A percentile compares a stretch with the other conserved stretches of the same genome.
Conservation (phyloP, 1,284 basidiomycete species). For the Gomphus bonarii region DNA sequence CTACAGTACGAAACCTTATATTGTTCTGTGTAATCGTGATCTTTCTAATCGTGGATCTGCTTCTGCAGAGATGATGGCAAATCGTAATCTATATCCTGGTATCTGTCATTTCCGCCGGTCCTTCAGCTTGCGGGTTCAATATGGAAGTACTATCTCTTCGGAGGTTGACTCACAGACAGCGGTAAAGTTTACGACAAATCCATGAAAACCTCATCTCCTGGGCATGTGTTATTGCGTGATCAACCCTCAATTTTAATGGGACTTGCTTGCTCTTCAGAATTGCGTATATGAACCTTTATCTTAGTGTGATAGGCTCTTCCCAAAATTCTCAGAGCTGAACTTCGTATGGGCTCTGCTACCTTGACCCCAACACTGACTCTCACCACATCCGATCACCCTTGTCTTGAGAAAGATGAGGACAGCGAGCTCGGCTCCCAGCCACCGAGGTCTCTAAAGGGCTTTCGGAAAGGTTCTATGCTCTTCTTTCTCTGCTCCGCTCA, state of each 20-base stretch:
- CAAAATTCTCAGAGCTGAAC: neutral
- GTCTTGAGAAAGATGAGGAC: neutral
- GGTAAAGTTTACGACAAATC: neutral
- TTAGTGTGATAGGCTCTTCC: no score
- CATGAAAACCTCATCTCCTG: neutral
- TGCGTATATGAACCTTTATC: neutral
- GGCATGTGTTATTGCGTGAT: neutral
- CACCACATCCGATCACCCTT: neutral
- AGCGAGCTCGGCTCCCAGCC: neutral
- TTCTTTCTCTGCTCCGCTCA: constrained; percentile 25
- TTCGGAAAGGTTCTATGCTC: constrained; percentile 4
- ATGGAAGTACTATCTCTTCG: no score
- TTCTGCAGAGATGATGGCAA: neutral
- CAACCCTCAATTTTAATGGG: neutral
- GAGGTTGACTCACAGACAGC: neutral
- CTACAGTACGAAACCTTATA: no score
- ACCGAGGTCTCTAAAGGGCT: neutral
- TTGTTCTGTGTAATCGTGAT: no score
- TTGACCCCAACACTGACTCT: neutral
- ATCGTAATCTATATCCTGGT: neutral
- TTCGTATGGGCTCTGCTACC: neutral
- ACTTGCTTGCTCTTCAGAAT: neutral
- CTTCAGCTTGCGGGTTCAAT: no score
- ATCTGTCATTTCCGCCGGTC: neutral
- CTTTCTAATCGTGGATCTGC: neutral